Conservation (phyloP, 129 eudicot species). For the Gnaphalium uliginosum region DNA sequence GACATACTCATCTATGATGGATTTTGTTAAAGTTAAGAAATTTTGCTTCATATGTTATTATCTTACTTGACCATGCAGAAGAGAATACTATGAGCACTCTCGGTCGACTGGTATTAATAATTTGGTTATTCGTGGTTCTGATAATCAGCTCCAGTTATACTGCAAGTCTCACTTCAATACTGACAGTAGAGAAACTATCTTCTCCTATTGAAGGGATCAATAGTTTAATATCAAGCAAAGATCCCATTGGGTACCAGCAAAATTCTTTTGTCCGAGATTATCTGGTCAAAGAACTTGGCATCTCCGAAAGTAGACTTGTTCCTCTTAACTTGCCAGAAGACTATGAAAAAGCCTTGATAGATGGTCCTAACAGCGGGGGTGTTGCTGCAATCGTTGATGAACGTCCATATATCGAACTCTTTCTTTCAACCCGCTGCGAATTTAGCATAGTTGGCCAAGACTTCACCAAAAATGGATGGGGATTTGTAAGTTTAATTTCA, state of each 20-base stretch:
- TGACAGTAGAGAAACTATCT: slow-evolving; percentile 55
- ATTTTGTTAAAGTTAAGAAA: too few relatives aligned
- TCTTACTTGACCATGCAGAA: slow-evolving; percentile 38
- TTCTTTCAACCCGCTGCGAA: slow-evolving; percentile 54
- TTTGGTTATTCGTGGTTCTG: slow-evolving; percentile 66
- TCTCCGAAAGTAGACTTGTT: slow-evolving; percentile 48
- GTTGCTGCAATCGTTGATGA: slow-evolving; percentile 73
- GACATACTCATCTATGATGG: too few relatives aligned
- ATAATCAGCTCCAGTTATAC: slow-evolving; percentile 65
- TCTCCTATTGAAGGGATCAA: slow-evolving; percentile 59
- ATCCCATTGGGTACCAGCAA: slow-evolving; percentile 54
- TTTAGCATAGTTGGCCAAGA: slow-evolving; percentile 64
- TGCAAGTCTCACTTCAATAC: slow-evolving; percentile 66
- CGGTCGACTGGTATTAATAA: slow-evolving; percentile 48
- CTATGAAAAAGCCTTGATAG: slow-evolving; percentile 46
- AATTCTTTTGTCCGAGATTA: slow-evolving; percentile 56
- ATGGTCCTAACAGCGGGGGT: slow-evolving; percentile 61
- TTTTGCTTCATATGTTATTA: not conserved
- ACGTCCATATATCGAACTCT: slow-evolving; percentile 59
- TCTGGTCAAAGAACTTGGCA: slow-evolving; percentile 42
- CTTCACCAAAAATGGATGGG: slow-evolving; percentile 78
- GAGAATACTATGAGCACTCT: slow-evolving; percentile 49
- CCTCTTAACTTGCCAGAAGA: slow-evolving; percentile 50
- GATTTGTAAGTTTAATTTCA: slow-evolving; percentile 57
- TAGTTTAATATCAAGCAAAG: slow-evolving; percentile 44